Conservation (phyloP, 2,329 filamentous ascomycete genomes). For the Clathrospora elynae region DNA sequence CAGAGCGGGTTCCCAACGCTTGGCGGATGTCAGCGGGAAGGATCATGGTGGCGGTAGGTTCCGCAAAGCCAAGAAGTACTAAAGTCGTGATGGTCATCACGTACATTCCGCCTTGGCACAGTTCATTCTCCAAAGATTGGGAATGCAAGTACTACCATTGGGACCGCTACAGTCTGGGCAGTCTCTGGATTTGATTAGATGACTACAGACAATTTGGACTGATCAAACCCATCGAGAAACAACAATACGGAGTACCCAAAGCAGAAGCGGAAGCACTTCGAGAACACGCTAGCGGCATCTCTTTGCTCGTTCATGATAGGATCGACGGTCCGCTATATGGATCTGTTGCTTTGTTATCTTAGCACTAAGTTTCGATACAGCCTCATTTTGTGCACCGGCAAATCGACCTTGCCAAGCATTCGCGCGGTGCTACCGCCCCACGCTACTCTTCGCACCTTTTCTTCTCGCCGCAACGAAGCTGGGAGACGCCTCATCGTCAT, state of each 20-base stretch:
- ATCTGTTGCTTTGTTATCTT: conserved; percentile 34
- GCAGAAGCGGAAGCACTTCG: conserved; percentile 1
- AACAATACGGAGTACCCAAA: neutral
- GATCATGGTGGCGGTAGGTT: conserved; percentile 20
- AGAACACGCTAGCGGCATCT: conserved; percentile 16
- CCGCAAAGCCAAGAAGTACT: conserved; percentile 26
- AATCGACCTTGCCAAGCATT: conserved; percentile 21
- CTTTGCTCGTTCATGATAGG: conserved; percentile 13
- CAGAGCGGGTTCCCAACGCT: conserved; percentile 31
- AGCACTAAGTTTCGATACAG: conserved; percentile 29
- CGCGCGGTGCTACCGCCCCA: conserved; percentile 7
- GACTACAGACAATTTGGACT: conserved; percentile 6
- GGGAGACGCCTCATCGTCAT: neutral
- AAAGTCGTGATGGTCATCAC: conserved; percentile 21
- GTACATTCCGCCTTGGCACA: conserved; percentile 34
- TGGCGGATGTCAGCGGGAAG: conserved; percentile 29
- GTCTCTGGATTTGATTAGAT: conserved; percentile 16
- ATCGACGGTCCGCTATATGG: conserved; percentile 14
- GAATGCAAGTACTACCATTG: conserved; percentile 33
- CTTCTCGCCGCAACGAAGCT: conserved; percentile 6
- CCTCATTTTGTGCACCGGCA: conserved; percentile 24
- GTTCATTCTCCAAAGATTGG: conserved; percentile 22
- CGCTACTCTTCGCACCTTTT: conserved; percentile 13
- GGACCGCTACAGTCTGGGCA: conserved; percentile 29
- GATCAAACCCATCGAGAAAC: conserved; percentile 3